Base-by-base conservation (phyloP, 2,329 filamentous ascomycete species). In the Trichoderma pleuroti region DNA sequence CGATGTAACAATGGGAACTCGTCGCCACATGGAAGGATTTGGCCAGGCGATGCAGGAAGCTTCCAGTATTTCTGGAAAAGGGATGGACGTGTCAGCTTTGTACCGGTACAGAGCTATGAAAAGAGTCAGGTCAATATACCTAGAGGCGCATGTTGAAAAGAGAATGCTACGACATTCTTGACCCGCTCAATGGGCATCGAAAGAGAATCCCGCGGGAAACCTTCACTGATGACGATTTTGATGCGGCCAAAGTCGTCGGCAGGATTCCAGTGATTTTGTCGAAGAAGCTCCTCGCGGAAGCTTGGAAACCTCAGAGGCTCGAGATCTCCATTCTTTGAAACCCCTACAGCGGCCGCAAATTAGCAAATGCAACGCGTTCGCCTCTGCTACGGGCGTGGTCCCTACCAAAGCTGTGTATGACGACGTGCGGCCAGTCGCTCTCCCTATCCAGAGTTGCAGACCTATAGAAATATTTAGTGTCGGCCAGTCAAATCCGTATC, bases 71-170 rank as follows among this genome's bases (percentile, higher is more conserved):
- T 92, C 93, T 80, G 12, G 8, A 12, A 26, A 21, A 56, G 24
- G 0, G 7, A 18, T 21, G 10, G 18, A 4, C 18, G 4, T 12
- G 56, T 59, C 18, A 34, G 56, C 14, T 21, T 34, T n/a, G 3
- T 34, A 14, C 7, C 4, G 7, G 3, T 5, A 24, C 18, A 21
- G 18, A n/a, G 4, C 21, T 10, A 8, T 28, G 10, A 4, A 24
- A 10, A 52, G 18, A 6, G 21, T 18, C 8, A 28, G 21, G 24
- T 30, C 28, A 39, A 52, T 12, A 5, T 82, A 95, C 93, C 86
- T 68, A 92, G 81, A 1, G 93, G 93, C 39, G 92, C 93, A 82
- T 96, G 92, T 76, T 96, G 92, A 76, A 97, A 97, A 1, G 93
- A 91, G 79, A 97, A 96, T 16, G 87, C 87, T 28, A 94, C 87